Base-by-base conservation (phyloP, 1,284 basidiomycete genomes). In the Rhodotorula sp. region DNA sequence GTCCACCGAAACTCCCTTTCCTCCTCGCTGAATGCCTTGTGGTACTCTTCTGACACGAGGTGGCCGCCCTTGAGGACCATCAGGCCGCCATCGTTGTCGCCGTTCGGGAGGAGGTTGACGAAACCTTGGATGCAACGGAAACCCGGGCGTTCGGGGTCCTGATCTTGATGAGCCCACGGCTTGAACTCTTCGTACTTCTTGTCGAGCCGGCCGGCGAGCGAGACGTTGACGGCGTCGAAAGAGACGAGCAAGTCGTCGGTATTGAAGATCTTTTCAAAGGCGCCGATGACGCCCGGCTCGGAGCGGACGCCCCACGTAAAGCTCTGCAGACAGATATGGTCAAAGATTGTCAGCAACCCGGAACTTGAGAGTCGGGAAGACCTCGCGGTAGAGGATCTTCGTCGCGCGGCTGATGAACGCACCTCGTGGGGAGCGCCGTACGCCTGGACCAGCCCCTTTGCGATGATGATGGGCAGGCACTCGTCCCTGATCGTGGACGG, bases 51-150 rank as follows among this genome's bases (percentile, higher is more conserved):
- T 23, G 57, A 54, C n/a, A 60, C 31, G 23, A 31, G 29, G 57
- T 68, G 67, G 3, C 62, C 62, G 29, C 58, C 49, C 49, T 80
- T 78, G 68, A 83, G 79, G 31, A 83, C 79, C 78, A 82, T 80
- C 20, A 84, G 78, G 26, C 83, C 83, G 54, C 83, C 83, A 54
- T 84, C 83, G 62, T 80, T 68, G 12, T 79, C 79, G 3, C 83
- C 83, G 72, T 82, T 82, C 51, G 77, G 64, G 56, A 67, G 66
- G 31, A 83, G 78, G 72, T 83, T 83, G 52, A 81, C 78, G 66
- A 83, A 80, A n/a, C 83, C 83, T 70, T 84, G 83, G 14, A 82
- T 74, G 71, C 61, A 82, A 73, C 82, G 78, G 69, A 81, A 80
- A 49, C 77, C 79, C 12, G 77, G 76, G 48, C 81, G 77, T 57